Conservation (phyloP, 106 monocot species). For the Allium cepa region DNA sequence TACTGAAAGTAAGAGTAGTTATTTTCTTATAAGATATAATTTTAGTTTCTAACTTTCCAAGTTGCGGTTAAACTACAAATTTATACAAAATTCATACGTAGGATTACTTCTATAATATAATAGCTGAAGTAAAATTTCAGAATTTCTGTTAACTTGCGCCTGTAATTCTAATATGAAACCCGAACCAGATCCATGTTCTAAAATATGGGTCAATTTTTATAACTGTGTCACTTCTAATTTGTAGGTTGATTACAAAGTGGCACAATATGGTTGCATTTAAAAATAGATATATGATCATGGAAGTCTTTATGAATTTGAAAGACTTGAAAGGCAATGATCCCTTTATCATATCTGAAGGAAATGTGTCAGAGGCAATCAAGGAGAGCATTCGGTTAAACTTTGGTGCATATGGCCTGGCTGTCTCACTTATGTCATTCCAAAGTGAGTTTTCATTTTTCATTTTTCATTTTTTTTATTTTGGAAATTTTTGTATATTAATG, state of each 20-base stretch:
- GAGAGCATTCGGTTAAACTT: slow-evolving; percentile 76
- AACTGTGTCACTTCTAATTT: slow-evolving; percentile 67
- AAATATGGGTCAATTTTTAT: slow-evolving; percentile 21
- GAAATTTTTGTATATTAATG: background rate
- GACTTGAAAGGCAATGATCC: slow-evolving; percentile 33
- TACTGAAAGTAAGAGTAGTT: too few species aligned
- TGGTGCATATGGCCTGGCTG: slow-evolving; percentile 79
- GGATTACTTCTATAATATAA: too few species aligned
- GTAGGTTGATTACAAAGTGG: slow-evolving; percentile 1
- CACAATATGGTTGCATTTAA: slow-evolving; percentile 77
- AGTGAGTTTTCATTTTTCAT: slow-evolving; percentile 22
- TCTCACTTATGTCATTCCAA: slow-evolving; percentile 76
- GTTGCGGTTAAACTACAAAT: too few species aligned
- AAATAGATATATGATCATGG: slow-evolving; percentile 86
- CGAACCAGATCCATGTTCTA: too few species aligned
- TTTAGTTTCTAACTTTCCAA: too few species aligned
- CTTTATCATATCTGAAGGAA: slow-evolving; percentile 46
- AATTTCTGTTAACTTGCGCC: too few species aligned
- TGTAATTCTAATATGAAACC: too few species aligned
- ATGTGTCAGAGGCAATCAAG: slow-evolving; percentile 70
- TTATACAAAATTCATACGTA: too few species aligned
- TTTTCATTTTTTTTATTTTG: background rate
- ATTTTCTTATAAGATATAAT: too few species aligned
- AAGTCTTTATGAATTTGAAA: slow-evolving; percentile 58
- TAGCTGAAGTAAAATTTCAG: too few species aligned